phyloP scores from a whole-genome alignment of 2,329 filamentous ascomycete species.

The Eutypella sp. region DNA sequence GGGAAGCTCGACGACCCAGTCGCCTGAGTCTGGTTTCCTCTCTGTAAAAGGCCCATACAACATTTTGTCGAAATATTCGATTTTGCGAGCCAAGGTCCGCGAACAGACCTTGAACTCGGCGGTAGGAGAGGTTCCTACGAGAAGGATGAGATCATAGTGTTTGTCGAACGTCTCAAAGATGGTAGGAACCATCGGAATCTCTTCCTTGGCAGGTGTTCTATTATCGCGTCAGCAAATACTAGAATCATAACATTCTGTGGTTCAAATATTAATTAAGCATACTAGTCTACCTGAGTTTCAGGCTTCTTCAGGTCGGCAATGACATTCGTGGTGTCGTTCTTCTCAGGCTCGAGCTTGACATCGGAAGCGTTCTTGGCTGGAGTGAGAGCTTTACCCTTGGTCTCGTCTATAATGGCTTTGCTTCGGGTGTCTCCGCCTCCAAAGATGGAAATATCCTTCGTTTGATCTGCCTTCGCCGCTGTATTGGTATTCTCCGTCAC shows the following conservation, averaged over 20 bases:
- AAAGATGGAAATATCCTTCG: background rate
- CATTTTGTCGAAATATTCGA: background rate
- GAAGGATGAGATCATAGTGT: background rate
- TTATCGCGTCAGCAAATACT: background rate
- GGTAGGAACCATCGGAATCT: background rate
- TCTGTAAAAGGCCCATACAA: background rate
- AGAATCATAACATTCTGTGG: too few relatives aligned
- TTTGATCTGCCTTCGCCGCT: background rate
- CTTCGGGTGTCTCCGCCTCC: background rate
- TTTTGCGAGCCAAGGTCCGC: background rate
- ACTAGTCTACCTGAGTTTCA: background rate
- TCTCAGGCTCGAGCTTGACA: too few relatives aligned
- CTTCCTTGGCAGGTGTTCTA: background rate
- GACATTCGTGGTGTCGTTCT: too few relatives aligned
- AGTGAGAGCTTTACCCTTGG: too few relatives aligned
- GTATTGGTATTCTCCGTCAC: too few relatives aligned
- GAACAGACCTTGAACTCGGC: conserved; percentile 1
- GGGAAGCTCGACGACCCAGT: background rate
- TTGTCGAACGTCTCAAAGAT: background rate
- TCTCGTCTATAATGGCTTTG: background rate
- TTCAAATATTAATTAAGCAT: conserved; percentile 18
- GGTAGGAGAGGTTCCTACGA: background rate
- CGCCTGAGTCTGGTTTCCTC: background rate
- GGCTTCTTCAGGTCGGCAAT: too few relatives aligned
- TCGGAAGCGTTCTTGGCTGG: too few relatives aligned